These are phyloP conservation scores for Alliaria petiolata DNA, from an alignment of 345 rosid genomes.

Conservation along the genomic window DNA sequence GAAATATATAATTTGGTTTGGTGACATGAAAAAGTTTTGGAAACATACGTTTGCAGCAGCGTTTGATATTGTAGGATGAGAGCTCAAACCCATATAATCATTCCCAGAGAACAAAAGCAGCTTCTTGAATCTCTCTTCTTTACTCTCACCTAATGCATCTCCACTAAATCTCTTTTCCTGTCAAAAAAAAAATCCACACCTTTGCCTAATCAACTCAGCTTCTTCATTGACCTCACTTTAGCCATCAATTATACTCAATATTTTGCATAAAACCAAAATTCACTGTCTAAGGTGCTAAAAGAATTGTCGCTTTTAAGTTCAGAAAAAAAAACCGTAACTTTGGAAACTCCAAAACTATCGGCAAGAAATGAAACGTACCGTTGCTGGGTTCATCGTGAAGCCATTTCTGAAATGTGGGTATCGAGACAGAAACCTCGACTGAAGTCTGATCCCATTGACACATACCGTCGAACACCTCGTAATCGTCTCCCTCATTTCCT, in stretches of 20 bases:
- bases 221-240: neutral
- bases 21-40: neutral
- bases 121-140: constrained; percentile 43
- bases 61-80: constrained; percentile 75
- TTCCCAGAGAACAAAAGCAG: constrained; percentile 87
- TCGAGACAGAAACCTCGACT: constrained; percentile 60
- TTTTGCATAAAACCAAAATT: neutral
- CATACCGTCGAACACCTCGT: constrained; percentile 71
- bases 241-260: neutral
- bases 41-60: constrained; percentile 71
- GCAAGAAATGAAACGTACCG: constrained; percentile 37
- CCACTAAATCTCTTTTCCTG: constrained; percentile 59
- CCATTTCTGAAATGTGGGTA: constrained; percentile 67
- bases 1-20: neutral
- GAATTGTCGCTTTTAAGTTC: neutral
- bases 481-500: constrained; percentile 28
- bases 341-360: constrained; percentile 32
- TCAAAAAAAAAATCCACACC: neutral
- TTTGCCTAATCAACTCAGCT: neutral
- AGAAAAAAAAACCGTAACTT: neutral
- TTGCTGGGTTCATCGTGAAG: constrained; percentile 76
- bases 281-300: neutral
- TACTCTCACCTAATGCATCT: constrained; percentile 31
- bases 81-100: constrained; percentile 92
- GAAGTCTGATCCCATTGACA: constrained; percentile 76